phyloP scores from a whole-genome alignment of 2,329 filamentous ascomycete species.

The Pleurostoma richardsiae region DNA sequence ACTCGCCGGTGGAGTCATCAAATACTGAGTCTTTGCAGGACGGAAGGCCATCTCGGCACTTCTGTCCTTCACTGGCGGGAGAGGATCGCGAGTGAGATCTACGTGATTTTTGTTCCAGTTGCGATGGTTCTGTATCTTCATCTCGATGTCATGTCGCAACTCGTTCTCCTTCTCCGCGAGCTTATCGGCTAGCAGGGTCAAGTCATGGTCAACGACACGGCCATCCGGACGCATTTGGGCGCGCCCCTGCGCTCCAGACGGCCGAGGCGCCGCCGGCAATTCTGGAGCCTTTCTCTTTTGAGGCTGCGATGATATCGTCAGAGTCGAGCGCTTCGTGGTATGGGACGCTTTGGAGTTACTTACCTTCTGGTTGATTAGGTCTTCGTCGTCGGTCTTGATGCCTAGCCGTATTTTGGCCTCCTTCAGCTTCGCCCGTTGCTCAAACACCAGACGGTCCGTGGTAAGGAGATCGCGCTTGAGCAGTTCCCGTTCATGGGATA shows the following conservation, averaged over 20 bases:
- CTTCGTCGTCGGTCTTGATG: constrained; percentile 90
- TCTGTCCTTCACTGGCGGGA: constrained; percentile 71
- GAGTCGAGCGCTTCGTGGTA: neutral
- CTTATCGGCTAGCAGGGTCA: constrained; percentile 71
- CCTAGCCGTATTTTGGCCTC: constrained; percentile 81
- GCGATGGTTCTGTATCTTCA: constrained; percentile 80
- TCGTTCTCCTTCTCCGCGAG: constrained; percentile 77
- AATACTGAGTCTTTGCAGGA: constrained; percentile 65
- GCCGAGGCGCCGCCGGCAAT: constrained; percentile 37
- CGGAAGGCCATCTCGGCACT: constrained; percentile 60
- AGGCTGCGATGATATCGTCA: constrained; percentile 44
- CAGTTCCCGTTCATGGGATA: constrained; percentile 75
- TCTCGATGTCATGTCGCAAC: constrained; percentile 76
- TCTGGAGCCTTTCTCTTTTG: constrained; percentile 61
- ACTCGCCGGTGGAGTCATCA: constrained; percentile 60
- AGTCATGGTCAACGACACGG: constrained; percentile 70
- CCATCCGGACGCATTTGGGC: constrained; percentile 66
- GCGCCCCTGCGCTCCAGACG: constrained; percentile 61
- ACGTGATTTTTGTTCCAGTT: constrained; percentile 89
- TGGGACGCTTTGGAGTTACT: constrained; percentile 21
- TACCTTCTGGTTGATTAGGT: constrained; percentile 92
- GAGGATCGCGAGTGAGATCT: constrained; percentile 79
- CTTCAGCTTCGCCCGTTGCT: constrained; percentile 77
- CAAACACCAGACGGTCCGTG: constrained; percentile 73
- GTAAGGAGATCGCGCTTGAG: constrained; percentile 72